Evolutionary conservation across 805 yeast genomes (phyloP).

Genomic region (Wickerhamiella azyma): DNA sequence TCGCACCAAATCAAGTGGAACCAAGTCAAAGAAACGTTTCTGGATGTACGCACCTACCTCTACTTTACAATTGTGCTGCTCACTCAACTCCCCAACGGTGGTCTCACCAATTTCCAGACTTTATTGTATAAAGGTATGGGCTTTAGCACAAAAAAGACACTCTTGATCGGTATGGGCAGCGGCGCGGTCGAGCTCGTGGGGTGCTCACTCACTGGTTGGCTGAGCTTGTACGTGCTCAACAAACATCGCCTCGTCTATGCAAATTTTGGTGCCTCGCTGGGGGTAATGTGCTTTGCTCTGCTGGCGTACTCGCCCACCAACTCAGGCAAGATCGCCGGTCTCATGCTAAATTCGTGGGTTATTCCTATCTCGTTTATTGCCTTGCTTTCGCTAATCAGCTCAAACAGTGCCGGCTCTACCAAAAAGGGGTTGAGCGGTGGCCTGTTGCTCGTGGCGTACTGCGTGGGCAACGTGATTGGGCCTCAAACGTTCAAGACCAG

Average conservation of each 20-base stretch:
- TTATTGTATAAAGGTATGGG: constrained; percentile 31
- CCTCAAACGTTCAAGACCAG: constrained; percentile 51
- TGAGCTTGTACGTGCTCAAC: constrained; percentile 8
- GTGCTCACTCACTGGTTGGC: constrained; percentile 11
- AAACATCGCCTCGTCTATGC: constrained; percentile 23
- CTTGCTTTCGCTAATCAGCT: constrained; percentile 18
- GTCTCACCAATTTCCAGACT: constrained; percentile 35
- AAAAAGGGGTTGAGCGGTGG: constrained; percentile 47
- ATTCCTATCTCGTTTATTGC: constrained; percentile 21
- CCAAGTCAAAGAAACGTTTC: constrained; percentile 39
- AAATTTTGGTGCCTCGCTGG: constrained; percentile 36
- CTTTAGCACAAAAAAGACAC: constrained; percentile 19
- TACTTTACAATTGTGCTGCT: constrained; percentile 16
- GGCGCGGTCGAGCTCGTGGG: constrained; percentile 31
- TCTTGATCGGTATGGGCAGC: constrained; percentile 31
- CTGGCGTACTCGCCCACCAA: constrained; percentile 31
- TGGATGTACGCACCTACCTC: constrained; percentile 38
- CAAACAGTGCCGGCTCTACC: constrained; percentile 58
- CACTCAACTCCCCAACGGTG: constrained; percentile 19
- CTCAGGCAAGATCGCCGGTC: constrained; percentile 30
- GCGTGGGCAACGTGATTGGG: constrained; percentile 56
- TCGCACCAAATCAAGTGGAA: constrained; percentile 36
- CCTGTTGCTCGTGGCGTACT: constrained; percentile 46
- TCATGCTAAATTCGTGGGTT: constrained; percentile 23
- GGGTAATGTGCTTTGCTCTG: constrained; percentile 32